Evolutionary conservation across 1,139 yeast genomes (phyloP), one percentile per base, ranked within the genome.

Genomic region (Candida sanyaensis): DNA sequence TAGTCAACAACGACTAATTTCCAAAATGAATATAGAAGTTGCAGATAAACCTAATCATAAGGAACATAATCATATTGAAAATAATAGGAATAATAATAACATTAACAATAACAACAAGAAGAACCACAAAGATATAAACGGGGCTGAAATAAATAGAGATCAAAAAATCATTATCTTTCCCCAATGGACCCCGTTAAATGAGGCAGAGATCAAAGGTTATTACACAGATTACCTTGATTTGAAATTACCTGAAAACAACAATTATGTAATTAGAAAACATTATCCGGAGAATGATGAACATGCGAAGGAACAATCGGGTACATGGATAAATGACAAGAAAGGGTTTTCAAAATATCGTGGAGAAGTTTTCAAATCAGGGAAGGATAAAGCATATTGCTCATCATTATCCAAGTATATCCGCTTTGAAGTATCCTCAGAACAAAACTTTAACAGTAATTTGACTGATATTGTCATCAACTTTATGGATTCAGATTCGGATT

Each of bases 401-500:
- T 5, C 41, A 28, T 13, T 37, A 12, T 37, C 32, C 8, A n/a
- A 13, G 5, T 27, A 27, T 28, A 27, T 37, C 6, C 27, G 13
- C 21, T 37, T 37, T 37, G 32, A 37, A 37, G 24, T 17, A 13
- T 27, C 41, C 2, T 11, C 23, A 28, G 27, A 37, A 26, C 13
- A 28, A 4, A 37, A 37, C 11, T 28, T 37, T 8, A 37, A 37
- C 27, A 12, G 32, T 12, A 37, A 37, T n/a, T 27, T 37, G 13
- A 37, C 41, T 10, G 32, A 37, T 4, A 7, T 37, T n/a, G 23
- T 37, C n/a, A 4, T 27, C 5, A 28, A 37, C 27, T 37, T 37
- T 17, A 37, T 37, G 12, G 12, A 37, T 28, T 37, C 41, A 4
- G 13, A 28, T 7, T 27, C 32, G 41, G 57, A 59, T 1, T 68